A percentile compares a stretch with the other conserved stretches of the same genome.
Conservation (phyloP, 75 land plant species). For the Cryptomeria japonica region DNA sequence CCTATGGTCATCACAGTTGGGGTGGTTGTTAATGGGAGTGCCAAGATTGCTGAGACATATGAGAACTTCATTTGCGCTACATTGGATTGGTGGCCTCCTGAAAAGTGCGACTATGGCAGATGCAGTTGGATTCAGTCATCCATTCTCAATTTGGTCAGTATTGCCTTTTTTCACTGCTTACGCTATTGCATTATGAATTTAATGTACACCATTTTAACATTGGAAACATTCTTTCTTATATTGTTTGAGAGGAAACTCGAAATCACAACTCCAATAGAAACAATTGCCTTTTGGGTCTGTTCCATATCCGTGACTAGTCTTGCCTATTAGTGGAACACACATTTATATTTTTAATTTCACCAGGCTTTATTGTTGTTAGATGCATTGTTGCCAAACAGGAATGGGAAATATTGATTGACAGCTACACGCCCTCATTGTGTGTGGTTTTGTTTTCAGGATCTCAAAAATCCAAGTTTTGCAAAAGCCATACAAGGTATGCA, state of each 20-base stretch:
- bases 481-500: constrained; percentile 35
- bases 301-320: not conserved
- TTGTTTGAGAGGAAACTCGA: not conserved
- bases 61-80: constrained; percentile 58
- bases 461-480: constrained; percentile 24
- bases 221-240: not conserved
- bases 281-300: not conserved
- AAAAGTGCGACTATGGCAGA: constrained; percentile 49
- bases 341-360: not conserved
- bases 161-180: not conserved
- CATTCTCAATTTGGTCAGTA: constrained; percentile 51
- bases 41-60: constrained; percentile 40
- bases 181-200: not conserved
- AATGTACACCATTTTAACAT: too few species aligned
- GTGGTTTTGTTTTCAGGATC: constrained; percentile 20
- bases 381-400: not conserved
- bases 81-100: constrained; percentile 68
- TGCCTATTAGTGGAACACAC: not conserved
- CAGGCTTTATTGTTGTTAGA: not conserved
- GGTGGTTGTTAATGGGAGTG: constrained; percentile 20
- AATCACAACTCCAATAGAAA: not conserved
- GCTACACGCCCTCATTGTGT: not conserved
- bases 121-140: constrained; percentile 52
- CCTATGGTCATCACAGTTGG: not conserved
- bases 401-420: too few species aligned